phyloP scores from a whole-genome alignment of 129 eudicot species.

The Lactuca saligna region DNA sequence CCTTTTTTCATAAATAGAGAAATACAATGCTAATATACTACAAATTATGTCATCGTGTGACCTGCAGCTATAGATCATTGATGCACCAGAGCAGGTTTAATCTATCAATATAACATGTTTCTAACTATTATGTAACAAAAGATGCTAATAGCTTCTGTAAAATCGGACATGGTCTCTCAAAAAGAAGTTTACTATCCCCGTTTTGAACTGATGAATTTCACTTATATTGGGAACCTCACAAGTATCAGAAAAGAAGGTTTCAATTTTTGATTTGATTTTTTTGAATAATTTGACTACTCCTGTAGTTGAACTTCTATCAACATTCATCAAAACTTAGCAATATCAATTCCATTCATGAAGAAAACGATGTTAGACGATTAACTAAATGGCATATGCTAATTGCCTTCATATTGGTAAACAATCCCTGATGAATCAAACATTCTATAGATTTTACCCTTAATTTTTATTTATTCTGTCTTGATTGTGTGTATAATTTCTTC shows the following conservation, averaged over 20 bases:
- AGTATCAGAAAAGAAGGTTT: neutral
- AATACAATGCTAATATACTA: neutral
- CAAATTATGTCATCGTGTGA: neutral
- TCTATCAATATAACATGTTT: neutral
- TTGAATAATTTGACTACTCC: neutral
- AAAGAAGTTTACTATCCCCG: neutral
- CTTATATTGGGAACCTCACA: neutral
- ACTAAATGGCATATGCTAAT: too few species aligned
- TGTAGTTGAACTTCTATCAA: neutral
- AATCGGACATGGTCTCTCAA: neutral
- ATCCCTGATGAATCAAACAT: too few species aligned
- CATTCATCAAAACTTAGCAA: neutral
- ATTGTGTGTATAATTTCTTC: too few species aligned
- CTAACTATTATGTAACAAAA: neutral
- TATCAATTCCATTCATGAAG: too few species aligned
- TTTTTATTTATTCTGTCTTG: too few species aligned
- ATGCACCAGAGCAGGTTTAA: neutral
- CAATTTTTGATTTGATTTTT: neutral
- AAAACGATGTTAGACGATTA: too few species aligned
- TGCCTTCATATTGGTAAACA: too few species aligned
- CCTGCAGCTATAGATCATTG: constrained; percentile 5
- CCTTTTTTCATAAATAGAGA: neutral
- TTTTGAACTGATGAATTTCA: neutral
- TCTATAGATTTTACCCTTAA: too few species aligned
- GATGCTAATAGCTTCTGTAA: neutral